Evolutionary conservation across 257 asterid genomes (phyloP).

Genomic region (Solanum dulcamara): DNA sequence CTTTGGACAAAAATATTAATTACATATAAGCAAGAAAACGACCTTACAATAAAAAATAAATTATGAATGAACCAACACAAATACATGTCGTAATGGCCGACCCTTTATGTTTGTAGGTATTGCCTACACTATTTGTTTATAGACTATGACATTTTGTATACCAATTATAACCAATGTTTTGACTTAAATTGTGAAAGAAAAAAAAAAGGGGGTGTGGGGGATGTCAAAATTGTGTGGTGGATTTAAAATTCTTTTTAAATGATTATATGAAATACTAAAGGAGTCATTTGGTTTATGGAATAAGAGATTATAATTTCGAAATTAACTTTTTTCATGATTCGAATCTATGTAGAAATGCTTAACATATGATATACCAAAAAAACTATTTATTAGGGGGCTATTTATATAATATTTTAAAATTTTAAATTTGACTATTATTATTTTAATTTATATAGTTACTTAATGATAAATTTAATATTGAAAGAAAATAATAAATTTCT

Average conservation of each 20-base stretch:
- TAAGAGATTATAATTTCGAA: too few species aligned
- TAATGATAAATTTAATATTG: not conserved
- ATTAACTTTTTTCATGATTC: not conserved
- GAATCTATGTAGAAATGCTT: too few species aligned
- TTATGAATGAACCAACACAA: conserved; percentile 6
- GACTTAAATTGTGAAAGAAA: not conserved
- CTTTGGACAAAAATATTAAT: not conserved
- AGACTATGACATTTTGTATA: not conserved
- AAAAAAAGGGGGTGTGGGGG: not conserved
- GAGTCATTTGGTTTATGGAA: not conserved
- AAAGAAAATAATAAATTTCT: not conserved
- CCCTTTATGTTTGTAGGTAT: conserved; percentile 58
- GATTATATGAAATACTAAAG: not conserved
- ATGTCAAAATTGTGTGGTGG: not conserved
- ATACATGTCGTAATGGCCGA: conserved; percentile 31
- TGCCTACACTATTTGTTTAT: conserved; percentile 13
- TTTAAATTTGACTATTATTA: too few species aligned
- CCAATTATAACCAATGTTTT: not conserved
- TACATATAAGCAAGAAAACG: conserved; percentile 4
- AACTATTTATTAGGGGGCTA: too few species aligned
- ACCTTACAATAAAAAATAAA: conserved; percentile 10
- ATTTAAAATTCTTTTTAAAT: not conserved
- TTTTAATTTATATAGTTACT: too few species aligned
- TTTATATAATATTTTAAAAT: too few species aligned
- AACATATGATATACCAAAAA: too few species aligned